These are phyloP conservation scores for Rosa rugosa DNA, from an alignment of 306 rosid species.

Conservation along the genomic window DNA sequence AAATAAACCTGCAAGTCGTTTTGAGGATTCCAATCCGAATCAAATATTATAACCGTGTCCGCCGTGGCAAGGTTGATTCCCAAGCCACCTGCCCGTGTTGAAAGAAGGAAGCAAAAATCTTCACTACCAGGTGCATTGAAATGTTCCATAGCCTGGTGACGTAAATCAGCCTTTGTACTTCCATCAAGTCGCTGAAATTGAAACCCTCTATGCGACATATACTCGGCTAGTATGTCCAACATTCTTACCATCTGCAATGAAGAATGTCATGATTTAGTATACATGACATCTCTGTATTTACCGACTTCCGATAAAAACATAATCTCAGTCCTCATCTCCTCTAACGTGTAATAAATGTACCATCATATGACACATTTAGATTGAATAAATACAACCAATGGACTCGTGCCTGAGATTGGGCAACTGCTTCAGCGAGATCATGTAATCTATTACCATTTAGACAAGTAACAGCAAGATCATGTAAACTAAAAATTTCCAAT, in stretches of 20 bases:
- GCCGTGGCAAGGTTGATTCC: constrained; percentile 99
- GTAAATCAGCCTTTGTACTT: constrained; percentile 93
- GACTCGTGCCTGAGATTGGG: background rate
- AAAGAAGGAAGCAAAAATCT: constrained; percentile 98
- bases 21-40: constrained; percentile 99
- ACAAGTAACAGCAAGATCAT: background rate
- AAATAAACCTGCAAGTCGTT: constrained; percentile 86
- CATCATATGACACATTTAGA: background rate
- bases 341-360: background rate
- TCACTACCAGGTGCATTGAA: constrained; percentile 98
- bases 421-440: constrained; percentile 4
- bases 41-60: constrained; percentile 96
- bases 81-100: constrained; percentile 97
- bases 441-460: background rate
- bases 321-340: background rate
- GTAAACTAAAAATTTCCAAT: background rate
- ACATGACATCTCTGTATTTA: constrained; percentile 11
- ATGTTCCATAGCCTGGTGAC: constrained; percentile 99
- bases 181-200: constrained; percentile 99
- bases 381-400: background rate
- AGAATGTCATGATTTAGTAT: constrained; percentile 24
- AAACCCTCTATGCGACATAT: constrained; percentile 90
- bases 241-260: constrained; percentile 93
- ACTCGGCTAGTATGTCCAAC: constrained; percentile 90
- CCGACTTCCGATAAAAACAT: background rate